phyloP scores from a whole-genome alignment of 108 stramenopile species.

The Heterococcus sp. region DNA sequence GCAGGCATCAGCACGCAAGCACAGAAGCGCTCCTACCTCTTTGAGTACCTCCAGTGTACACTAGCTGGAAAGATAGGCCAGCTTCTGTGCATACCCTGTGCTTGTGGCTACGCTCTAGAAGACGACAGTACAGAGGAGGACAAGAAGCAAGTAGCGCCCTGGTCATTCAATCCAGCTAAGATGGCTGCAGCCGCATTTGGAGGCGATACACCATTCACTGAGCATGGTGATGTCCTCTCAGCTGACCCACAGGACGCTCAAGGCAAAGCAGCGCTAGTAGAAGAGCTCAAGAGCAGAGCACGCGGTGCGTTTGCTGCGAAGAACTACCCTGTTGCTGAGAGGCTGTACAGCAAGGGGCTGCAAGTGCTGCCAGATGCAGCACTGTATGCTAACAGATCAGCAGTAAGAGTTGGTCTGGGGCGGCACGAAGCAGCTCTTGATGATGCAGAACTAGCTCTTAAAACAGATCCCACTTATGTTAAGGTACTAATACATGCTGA shows the following conservation, averaged over 20 bases:
- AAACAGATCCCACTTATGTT: background rate
- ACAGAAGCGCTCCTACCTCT: too few relatives aligned
- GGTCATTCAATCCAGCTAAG: too few relatives aligned
- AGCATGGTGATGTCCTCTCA: background rate
- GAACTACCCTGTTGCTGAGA: conserved; percentile 38
- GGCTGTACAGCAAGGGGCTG: conserved; percentile 38
- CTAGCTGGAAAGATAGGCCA: too few relatives aligned
- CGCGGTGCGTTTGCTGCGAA: background rate
- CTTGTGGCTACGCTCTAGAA: too few relatives aligned
- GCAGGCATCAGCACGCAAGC: too few relatives aligned
- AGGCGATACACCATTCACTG: background rate
- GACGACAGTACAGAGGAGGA: too few relatives aligned
- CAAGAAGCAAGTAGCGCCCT: too few relatives aligned
- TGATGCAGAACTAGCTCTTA: background rate
- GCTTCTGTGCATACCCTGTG: too few relatives aligned
- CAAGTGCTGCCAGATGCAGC: conserved; percentile 3
- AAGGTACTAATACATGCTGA: too few relatives aligned
- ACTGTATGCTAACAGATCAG: conserved; percentile 2
- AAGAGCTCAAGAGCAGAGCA: background rate
- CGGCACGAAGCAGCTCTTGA: conserved; percentile 1
- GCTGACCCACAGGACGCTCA: background rate
- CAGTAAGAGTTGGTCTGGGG: background rate
- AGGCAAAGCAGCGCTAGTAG: background rate
- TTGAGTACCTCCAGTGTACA: too few relatives aligned
- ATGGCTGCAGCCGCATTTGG: too few relatives aligned